Base-by-base conservation (phyloP, 2,329 filamentous ascomycete genomes). In the Septoria petroselini region DNA sequence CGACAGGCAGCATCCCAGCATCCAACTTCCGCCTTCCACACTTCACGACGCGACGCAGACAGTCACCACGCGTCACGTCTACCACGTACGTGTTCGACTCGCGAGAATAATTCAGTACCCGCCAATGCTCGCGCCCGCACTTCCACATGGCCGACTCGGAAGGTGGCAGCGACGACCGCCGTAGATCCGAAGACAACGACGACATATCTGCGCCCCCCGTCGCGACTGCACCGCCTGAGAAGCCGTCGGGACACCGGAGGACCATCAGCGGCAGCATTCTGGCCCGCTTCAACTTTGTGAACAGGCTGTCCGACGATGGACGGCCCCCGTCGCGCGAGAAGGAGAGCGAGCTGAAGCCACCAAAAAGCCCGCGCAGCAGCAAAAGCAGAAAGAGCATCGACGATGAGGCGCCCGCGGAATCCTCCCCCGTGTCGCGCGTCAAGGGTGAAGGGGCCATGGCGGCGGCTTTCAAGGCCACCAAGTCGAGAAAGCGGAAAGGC, bases 401-500 rank as follows among this genome's bases (percentile, higher is more conserved):
- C 46, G 64, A 65, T 43, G 66, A 70, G 48, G 53, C 53, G 23
- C 52, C 52, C 23, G 41, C 46, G 3, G 42, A n/a, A n/a, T n/a
- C 50, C 7, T 55, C 52, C 11, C 50, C 57, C 2, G 48, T 58
- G 1, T 59, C 57, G 27, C 55, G 48, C 30, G 74, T 34, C 25
- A 59, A 58, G 35, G 55, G 54, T 9, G 55, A 58, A 27, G 55
- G 55, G 34, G 55, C 57, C 5, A 58, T 59, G 57, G 57, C 55
- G 12, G 55, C 57, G 4, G 57, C 56, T 14, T 34, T 58, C 39
- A 55, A 55, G 37, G 50, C 72, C 19, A 54, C 65, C 48, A 53
- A 76, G 66, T 81, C 81, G 39, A 76, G 89, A 48, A 83, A 84
- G 61, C 81, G 91, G 52, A 87, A 86, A 65, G 90, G 89, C 3